phyloP scores from a whole-genome alignment of 257 asterid genomes.

The Asclepias syriaca region DNA sequence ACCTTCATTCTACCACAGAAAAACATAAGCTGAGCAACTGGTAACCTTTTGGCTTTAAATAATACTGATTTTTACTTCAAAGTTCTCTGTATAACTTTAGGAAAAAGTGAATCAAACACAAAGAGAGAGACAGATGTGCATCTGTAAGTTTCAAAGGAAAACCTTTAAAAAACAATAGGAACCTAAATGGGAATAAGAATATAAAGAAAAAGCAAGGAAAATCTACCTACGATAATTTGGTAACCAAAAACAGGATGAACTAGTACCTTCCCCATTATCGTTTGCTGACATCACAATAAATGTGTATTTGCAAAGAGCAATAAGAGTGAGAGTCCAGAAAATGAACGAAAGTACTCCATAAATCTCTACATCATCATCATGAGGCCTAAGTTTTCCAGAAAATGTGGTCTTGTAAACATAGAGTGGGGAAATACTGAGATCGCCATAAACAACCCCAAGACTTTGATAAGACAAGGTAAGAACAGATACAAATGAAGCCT shows the following conservation, averaged over 20 bases:
- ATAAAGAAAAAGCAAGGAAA: not conserved
- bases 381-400: slow-evolving; percentile 25
- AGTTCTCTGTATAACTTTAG: not conserved
- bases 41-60: not conserved
- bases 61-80: not conserved
- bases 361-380: slow-evolving; percentile 27
- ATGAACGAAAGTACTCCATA: slow-evolving; percentile 36
- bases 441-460: slow-evolving; percentile 39
- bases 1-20: not conserved
- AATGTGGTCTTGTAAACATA: slow-evolving; percentile 33
- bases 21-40: not conserved
- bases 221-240: not conserved
- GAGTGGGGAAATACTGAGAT: slow-evolving; percentile 38
- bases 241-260: not conserved
- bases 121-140: too few relatives aligned
- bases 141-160: not conserved
- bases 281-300: slow-evolving; percentile 30
- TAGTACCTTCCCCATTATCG: slow-evolving; percentile 40
- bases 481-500: slow-evolving; percentile 15
- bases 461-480: slow-evolving; percentile 35
- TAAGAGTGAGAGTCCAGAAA: slow-evolving; percentile 37
- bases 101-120: not conserved
- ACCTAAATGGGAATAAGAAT: not conserved
- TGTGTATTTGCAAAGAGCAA: slow-evolving; percentile 31
- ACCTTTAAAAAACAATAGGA: not conserved